Evolutionary conservation across 2,329 filamentous ascomycete species (phyloP).

Genomic region (Leptodontidium sp.): DNA sequence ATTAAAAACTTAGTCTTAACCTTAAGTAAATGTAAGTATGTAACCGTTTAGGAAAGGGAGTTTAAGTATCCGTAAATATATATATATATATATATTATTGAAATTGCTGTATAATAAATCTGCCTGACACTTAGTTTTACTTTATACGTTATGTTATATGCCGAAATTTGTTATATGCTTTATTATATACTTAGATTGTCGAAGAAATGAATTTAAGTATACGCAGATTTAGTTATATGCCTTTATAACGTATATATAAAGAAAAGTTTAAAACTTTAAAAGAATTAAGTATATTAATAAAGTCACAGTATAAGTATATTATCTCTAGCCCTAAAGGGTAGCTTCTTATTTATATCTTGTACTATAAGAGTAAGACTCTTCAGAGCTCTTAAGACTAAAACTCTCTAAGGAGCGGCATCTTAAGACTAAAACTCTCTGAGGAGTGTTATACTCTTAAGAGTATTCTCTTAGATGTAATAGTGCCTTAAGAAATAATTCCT

Average conservation of each 20-base stretch:
- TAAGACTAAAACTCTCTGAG: too few relatives aligned
- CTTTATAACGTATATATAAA: neutral
- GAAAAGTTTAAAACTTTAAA: neutral
- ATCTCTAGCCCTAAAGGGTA: neutral
- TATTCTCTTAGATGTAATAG: neutral
- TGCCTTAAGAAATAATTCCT: neutral
- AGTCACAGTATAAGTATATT: neutral
- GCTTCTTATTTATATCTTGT: too few relatives aligned
- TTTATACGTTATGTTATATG: neutral
- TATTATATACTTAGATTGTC: neutral
- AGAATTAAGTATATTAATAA: neutral
- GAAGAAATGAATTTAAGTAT: neutral
- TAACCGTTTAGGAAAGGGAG: too few relatives aligned
- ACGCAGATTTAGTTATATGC: neutral
- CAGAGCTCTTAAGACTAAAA: neutral
- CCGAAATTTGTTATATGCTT: neutral
- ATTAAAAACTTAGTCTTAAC: too few relatives aligned
- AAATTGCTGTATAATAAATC: neutral
- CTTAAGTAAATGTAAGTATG: too few relatives aligned
- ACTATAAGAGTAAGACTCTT: neutral
- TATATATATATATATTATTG: neutral
- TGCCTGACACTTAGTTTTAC: neutral
- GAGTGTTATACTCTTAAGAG: neutral
- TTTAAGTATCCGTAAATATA: neutral
- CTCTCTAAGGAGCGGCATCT: neutral